phyloP scores from a whole-genome alignment of 495 filamentous ascomycete genomes.

The Oidiodendron maius region DNA sequence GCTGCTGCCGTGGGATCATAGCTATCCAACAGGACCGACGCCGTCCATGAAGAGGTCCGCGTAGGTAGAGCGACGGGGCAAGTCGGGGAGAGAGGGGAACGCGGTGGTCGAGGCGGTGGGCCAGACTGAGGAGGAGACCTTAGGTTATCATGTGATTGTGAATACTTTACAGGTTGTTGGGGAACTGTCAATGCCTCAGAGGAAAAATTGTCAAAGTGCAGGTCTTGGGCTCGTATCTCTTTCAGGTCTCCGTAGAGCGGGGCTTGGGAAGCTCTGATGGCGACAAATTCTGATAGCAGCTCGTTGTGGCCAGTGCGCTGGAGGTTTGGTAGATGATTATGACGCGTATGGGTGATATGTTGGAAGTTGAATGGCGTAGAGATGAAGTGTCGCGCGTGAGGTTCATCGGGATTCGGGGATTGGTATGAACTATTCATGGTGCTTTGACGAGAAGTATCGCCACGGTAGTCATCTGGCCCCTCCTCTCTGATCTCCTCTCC shows the following conservation, averaged over 20 bases:
- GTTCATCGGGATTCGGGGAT: not conserved
- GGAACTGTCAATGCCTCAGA: slow-evolving; percentile 32
- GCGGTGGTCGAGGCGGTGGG: slow-evolving; percentile 44
- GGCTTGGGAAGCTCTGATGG: slow-evolving; percentile 60
- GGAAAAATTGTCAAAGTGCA: slow-evolving; percentile 59
- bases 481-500: slow-evolving; percentile 7
- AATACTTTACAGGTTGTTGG: slow-evolving; percentile 16
- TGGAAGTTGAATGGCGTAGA: slow-evolving; percentile 87
- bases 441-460: not conserved
- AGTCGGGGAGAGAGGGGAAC: slow-evolving; percentile 30
- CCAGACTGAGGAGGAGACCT: too few species aligned
- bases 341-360: slow-evolving; percentile 73
- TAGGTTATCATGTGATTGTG: slow-evolving; percentile 42
- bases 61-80: slow-evolving; percentile 32
- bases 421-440: not conserved
- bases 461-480: slow-evolving; percentile 15
- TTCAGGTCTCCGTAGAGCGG: slow-evolving; percentile 50
- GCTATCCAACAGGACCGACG: slow-evolving; percentile 36
- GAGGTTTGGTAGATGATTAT: slow-evolving; percentile 54
- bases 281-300: slow-evolving; percentile 59
- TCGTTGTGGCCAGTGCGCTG: slow-evolving; percentile 52
- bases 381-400: slow-evolving; percentile 44
- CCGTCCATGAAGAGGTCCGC: slow-evolving; percentile 41
- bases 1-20: slow-evolving; percentile 30
- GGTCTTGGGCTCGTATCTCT: slow-evolving; percentile 57